Base-by-base conservation (phyloP, 331 rosid species). In the Spiraea crenata region DNA sequence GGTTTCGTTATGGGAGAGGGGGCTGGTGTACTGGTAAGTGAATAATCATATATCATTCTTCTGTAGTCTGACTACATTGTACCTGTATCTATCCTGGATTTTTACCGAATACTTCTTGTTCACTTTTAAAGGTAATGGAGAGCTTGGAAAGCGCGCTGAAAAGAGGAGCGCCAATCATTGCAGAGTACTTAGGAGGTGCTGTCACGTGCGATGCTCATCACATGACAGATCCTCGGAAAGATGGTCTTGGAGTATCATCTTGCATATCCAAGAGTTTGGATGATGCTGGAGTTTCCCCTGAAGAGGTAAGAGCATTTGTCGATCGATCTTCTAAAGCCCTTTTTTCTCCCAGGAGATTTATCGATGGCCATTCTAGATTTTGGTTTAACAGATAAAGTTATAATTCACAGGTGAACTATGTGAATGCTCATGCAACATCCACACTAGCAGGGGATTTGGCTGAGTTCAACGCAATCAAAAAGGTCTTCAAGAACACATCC, bases 371-470 rank as follows among this genome's bases (percentile, higher is more conserved):
- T 1, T 20, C 19, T 7, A 63, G 54, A 57, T 75, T 82, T 68
- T 58, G 31, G 64, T 58, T 9, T 57, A 37, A 13, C 38, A 17
- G 50, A 25, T 12, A 46, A 63, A 70, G 12, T 17, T 60, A 63
- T 57, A 50, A 40, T 40, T 62, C 48, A 45, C 79, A 86, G 95
- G 96, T 87, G 77, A 85, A 83, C 79, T 89, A 89, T 76, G 86
- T 89, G 80, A 89, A 89, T 80, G 92, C 92, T 75, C 96, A 87
- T 75, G 96, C 96, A 66, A 87, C 96, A 0, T 89, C 96, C 35
- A 89, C 96, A 35, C 72, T 76, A 45, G 89, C 89, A 9, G 96
- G 92, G 54, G 96, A 89, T 74, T 76, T 87, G 82, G 92, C 90
- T 50, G 96, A 89, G 83, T 76, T 87, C 51, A 82, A 74, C 77